phyloP scores from a whole-genome alignment of 2,329 filamentous ascomycete species.

The Pseudophaeomoniella oleicola region DNA sequence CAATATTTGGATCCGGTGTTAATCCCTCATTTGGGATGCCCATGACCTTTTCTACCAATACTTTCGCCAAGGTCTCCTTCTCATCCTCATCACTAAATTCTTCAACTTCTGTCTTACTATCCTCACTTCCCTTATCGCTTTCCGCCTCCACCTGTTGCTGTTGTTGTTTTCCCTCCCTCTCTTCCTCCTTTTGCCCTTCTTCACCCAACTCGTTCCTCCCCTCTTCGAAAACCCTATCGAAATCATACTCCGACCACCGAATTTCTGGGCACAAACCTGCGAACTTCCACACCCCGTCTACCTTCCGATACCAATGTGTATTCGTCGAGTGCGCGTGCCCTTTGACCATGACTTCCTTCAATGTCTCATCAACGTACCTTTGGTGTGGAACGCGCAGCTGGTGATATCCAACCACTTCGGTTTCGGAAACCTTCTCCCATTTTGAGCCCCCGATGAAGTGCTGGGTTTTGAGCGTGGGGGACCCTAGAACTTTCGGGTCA shows the following conservation, averaged over 20 bases:
- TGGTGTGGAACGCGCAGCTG: conserved; percentile 46
- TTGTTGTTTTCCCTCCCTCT: neutral
- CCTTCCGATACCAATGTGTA: conserved; percentile 38
- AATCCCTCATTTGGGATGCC: neutral
- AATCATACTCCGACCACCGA: conserved; percentile 2
- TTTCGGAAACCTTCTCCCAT: conserved; percentile 40
- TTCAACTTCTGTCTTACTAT: neutral
- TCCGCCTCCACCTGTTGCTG: too few relatives aligned
- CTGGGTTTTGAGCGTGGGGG: conserved; percentile 43
- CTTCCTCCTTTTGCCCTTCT: neutral
- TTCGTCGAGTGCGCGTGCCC: conserved; percentile 42
- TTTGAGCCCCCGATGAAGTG: conserved; percentile 43
- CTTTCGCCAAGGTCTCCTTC: neutral
- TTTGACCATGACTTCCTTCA: conserved; percentile 32
- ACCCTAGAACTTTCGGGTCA: conserved; percentile 36
- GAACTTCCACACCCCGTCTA: conserved; percentile 43
- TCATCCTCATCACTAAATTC: neutral
- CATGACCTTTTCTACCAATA: neutral
- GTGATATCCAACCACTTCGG: conserved; percentile 38
- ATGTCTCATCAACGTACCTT: conserved; percentile 32
- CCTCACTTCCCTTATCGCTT: neutral
- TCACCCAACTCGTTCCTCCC: conserved; percentile 4
- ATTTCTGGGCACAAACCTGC: conserved; percentile 32
- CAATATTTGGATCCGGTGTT: neutral
- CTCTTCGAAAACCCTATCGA: conserved; percentile 4